phyloP scores from a whole-genome alignment of 345 rosid genomes.

The Melastoma malabathricum region DNA sequence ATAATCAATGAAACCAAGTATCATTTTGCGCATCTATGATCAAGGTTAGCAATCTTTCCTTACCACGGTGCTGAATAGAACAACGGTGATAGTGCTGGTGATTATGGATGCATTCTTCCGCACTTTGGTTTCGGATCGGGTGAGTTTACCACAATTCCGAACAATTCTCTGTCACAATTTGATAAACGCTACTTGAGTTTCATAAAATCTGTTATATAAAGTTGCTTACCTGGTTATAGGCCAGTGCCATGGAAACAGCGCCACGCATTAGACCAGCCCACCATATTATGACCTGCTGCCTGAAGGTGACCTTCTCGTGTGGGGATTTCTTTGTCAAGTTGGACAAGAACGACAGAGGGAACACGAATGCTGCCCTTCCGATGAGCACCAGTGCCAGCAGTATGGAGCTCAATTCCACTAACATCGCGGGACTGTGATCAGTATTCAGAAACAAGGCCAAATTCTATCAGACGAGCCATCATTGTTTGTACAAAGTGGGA shows the following conservation, averaged over 20 bases:
- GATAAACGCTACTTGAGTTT: no score
- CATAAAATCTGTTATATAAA: no score
- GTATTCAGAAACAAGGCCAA: background rate
- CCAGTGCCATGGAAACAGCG: constrained; percentile 95
- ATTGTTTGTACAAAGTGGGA: background rate
- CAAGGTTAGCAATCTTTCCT: constrained; percentile 6
- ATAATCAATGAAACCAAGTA: no score
- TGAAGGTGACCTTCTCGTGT: constrained; percentile 36
- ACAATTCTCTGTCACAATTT: background rate
- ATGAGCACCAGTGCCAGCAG: constrained; percentile 63
- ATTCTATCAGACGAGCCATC: background rate
- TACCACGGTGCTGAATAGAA: constrained; percentile 92
- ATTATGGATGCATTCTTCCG: constrained; percentile 77
- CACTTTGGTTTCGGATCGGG: constrained; percentile 41
- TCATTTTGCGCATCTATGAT: no score
- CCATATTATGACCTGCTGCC: constrained; percentile 82
- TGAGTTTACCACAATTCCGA: constrained; percentile 43
- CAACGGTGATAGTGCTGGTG: constrained; percentile 90
- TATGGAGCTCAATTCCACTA: constrained; percentile 61
- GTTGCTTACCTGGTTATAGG: constrained; percentile 68
- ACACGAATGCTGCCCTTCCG: constrained; percentile 87
- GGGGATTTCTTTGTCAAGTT: constrained; percentile 67
- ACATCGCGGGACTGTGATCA: constrained; percentile 56
- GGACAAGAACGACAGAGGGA: constrained; percentile 73
- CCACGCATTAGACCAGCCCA: constrained; percentile 99